Evolutionary conservation across 495 filamentous ascomycete species (phyloP), one percentile per base, ranked within the genome.

Genomic region (Penicillium soppii): DNA sequence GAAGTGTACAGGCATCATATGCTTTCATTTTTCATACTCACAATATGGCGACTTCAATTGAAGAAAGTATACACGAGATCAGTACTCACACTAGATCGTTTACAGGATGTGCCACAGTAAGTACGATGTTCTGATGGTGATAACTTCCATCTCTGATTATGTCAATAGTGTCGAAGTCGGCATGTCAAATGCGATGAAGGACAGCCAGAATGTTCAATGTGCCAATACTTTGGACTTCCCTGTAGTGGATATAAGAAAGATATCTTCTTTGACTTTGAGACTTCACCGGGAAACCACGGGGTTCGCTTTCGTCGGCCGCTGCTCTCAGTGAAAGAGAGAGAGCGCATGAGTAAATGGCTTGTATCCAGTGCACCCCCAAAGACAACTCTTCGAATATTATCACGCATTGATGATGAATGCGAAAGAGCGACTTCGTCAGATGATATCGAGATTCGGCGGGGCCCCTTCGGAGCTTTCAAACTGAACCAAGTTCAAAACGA

Each of bases 161-260:
- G n/a, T n/a, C 5, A 27, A 38, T 13, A 57, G 58, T 68, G 59
- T 49, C 59, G 65, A 29, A 56, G 26, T 20, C 59, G 59, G 1
- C 62, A 65, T 54, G 48, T 55, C 5, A 65, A 65, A 52, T 68
- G 59, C 39, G 65, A 67, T 26, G 61, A 65, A 36, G 39, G 48
- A 10, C 64, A 56, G 3, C 64, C 56, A n/a, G 52, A 54, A 23
- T 67, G 61, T 46, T 47, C 47, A 16, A 56, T 62, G 52, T 67
- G 64, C 35, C 25, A 27, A 29, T 50, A 52, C 15, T 47, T 52
- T 6, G 50, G 53, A 0, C 17, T 62, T 2, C 7, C 38, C 2
- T 64, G 58, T 23, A 52, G 49, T 16, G 52, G 54, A 8, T 67
- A 67, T 26, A 57, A 61, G 32, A 67, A 62, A 2, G 53, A 57